phyloP scores from a whole-genome alignment of 1,139 yeast species.

The Magnusiomyces sp. region DNA sequence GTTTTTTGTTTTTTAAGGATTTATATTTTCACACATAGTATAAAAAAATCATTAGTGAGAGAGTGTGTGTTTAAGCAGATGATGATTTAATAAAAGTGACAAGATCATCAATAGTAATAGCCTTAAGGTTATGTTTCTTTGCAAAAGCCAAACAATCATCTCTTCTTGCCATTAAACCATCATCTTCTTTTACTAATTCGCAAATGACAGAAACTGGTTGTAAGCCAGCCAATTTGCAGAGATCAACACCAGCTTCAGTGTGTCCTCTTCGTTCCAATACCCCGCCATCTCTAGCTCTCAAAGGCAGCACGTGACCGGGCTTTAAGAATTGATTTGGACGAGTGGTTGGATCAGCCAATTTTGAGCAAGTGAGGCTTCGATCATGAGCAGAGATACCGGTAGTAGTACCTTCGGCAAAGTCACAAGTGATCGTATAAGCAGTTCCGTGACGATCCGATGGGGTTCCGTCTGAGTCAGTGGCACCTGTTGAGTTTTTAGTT shows the following conservation, averaged over 20 bases:
- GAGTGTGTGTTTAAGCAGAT: too few relatives aligned
- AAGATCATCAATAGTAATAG: conserved; percentile 75
- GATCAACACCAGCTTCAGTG: conserved; percentile 93
- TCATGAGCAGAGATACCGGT: conserved; percentile 96
- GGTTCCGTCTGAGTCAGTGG: conserved; percentile 25
- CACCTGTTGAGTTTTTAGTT: conserved; percentile 3
- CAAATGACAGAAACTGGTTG: conserved; percentile 89
- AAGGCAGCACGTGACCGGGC: conserved; percentile 92
- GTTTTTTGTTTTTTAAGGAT: too few relatives aligned
- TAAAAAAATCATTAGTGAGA: too few relatives aligned
- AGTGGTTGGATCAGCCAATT: conserved; percentile 54
- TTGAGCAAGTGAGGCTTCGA: conserved; percentile 72
- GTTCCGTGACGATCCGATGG: conserved; percentile 83
- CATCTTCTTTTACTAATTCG: conserved; percentile 87
- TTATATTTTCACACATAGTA: too few relatives aligned
- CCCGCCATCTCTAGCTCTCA: conserved; percentile 85
- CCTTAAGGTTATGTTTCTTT: conserved; percentile 51
- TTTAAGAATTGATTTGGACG: conserved; percentile 61
- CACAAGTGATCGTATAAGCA: conserved; percentile 92
- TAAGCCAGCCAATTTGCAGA: conserved; percentile 67
- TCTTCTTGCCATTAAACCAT: conserved; percentile 92
- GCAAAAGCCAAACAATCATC: conserved; percentile 76
- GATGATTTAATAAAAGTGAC: conserved; percentile 41
- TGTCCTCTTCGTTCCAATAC: conserved; percentile 85
- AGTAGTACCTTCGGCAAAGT: conserved; percentile 73